Base-by-base conservation (phyloP, 2,329 filamentous ascomycete genomes). In the Neonectria coccinea region DNA sequence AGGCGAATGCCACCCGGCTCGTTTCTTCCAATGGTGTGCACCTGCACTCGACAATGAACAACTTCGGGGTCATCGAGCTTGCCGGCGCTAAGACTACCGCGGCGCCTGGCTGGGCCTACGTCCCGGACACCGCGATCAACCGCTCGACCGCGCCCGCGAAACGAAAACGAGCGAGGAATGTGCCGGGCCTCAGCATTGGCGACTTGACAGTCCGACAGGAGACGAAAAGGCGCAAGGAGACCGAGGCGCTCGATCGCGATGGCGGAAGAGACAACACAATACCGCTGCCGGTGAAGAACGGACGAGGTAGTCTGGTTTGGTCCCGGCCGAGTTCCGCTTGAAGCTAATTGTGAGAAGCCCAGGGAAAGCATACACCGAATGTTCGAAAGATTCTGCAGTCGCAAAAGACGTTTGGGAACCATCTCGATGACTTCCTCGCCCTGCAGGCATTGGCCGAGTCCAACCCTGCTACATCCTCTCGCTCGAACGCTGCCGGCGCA, bases 91-190 rank as follows among this genome's bases (percentile, higher is more conserved):
- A 88, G 66, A 89, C 89, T 16, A 87, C 88, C 48, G 83, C 86
- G 48, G 92, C 93, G 1, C 94, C 95, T 1, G 95, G 95, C 74
- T 98, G 94, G 91, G 93, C 93, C 12, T 97, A 97, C 77, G 92
- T 97, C 1, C 90, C 94, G 31, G 93, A 97, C 75, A 89, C 87
- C 76, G 86, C 78, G 45, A 84, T 86, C 60, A 85, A 88, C 59
- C 84, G 86, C 12, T 84, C 88, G 10, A 85, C 86, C 56, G 84
- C 84, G 64, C 84, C 81, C 63, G 79, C 82, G 68, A 87, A 85
- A 83, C 86, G 91, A 67, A 97, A 97, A 80, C 91, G 93, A 73
- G 89, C 88, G 31, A 86, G 91, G 67, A 87, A 84, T 73, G 79
- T 85, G 64, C 83, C 83, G 5, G 82, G 76, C 6, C 76, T 81